Conservation (phyloP, 2,329 filamentous ascomycete genomes). For the Aspergillus awamori region DNA sequence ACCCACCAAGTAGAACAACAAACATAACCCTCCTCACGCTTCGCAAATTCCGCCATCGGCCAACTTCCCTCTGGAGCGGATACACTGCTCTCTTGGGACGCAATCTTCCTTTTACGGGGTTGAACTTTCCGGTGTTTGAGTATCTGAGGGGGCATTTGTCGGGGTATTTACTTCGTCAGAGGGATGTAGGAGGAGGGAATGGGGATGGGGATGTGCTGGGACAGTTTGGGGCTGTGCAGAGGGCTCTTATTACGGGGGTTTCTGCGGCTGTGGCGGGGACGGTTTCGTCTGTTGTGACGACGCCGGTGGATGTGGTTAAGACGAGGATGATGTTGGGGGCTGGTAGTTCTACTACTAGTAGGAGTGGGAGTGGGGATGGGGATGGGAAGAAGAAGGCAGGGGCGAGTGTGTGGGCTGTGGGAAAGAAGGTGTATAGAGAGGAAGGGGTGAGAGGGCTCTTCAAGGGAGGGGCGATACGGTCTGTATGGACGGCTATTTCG, state of each 20-base stretch:
- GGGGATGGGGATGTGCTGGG: constrained; percentile 40
- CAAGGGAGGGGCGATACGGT: constrained; percentile 69
- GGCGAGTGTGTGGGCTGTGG: constrained; percentile 51
- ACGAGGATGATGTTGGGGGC: constrained; percentile 77
- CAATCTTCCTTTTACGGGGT: constrained; percentile 83
- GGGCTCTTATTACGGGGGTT: constrained; percentile 69
- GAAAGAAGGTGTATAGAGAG: constrained; percentile 65
- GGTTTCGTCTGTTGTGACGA: constrained; percentile 78
- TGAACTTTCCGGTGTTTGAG: constrained; percentile 90
- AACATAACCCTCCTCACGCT: constrained; percentile 62
- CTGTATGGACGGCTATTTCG: constrained; percentile 78
- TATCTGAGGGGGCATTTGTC: constrained; percentile 61
- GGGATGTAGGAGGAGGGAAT: constrained; percentile 42
- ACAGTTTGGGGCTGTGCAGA: constrained; percentile 52
- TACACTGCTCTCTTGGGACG: constrained; percentile 80
- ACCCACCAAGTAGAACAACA: background rate
- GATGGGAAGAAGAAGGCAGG: constrained; percentile 13
- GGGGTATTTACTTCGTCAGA: constrained; percentile 22
- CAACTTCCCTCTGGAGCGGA: constrained; percentile 63
- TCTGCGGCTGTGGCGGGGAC: constrained; percentile 75
- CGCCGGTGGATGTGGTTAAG: constrained; percentile 87
- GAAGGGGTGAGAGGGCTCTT: constrained; percentile 75
- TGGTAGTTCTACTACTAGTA: constrained; percentile 48
- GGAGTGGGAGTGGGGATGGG: constrained; percentile 12
- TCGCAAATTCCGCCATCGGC: constrained; percentile 58